Evolutionary conservation across 768 basidiomycete species (phyloP).

Genomic region (Pisolithus sp.): DNA sequence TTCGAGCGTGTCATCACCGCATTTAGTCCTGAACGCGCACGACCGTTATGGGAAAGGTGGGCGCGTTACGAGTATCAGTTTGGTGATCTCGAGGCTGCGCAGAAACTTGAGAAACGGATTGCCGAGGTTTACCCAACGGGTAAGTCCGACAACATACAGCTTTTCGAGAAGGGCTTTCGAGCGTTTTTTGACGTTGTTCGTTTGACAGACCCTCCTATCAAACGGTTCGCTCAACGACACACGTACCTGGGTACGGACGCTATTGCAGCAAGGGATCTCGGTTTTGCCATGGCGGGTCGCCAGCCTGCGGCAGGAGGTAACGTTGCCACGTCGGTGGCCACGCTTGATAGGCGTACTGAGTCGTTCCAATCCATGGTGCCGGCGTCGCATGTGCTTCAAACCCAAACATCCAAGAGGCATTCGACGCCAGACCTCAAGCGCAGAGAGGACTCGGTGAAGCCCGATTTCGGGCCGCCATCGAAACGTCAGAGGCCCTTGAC

Average conservation of each 20-base stretch:
- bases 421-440: conserved; percentile 32
- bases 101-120: conserved; percentile 86
- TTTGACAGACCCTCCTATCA: conserved; percentile 73
- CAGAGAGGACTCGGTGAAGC: conserved; percentile 37
- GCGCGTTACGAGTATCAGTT: conserved; percentile 92
- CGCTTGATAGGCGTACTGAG: conserved; percentile 31
- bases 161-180: neutral
- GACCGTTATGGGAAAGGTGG: conserved; percentile 95
- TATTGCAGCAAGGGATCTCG: conserved; percentile 84
- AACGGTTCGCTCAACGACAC: conserved; percentile 84
- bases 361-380: conserved; percentile 29
- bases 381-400: conserved; percentile 18
- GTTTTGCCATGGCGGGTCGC: conserved; percentile 52
- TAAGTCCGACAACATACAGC: conserved; percentile 27
- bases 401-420: conserved; percentile 24
- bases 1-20: conserved; percentile 84
- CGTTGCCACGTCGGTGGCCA: conserved; percentile 11
- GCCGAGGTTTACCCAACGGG: conserved; percentile 83
- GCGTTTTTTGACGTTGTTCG: neutral
- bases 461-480: conserved; percentile 33
- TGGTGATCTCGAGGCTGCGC: conserved; percentile 82
- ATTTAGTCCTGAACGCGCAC: conserved; percentile 71
- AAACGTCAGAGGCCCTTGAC: conserved; percentile 43
- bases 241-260: conserved; percentile 71
- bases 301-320: conserved; percentile 15